phyloP scores from a whole-genome alignment of 768 basidiomycete genomes.

The Coprinopsis marcescibilis region DNA sequence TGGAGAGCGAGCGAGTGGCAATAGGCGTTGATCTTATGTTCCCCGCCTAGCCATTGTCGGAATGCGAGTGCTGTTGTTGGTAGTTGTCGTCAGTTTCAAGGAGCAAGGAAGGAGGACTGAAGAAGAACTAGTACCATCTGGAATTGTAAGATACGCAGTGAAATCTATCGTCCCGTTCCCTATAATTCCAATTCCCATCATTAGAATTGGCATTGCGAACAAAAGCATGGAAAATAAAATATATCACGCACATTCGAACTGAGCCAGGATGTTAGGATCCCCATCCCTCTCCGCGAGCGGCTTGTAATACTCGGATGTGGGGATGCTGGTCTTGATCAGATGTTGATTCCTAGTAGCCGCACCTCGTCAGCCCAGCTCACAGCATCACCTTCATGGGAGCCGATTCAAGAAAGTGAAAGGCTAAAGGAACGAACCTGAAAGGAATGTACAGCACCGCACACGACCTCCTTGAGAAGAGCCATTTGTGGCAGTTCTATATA shows the following conservation, averaged over 20 bases:
- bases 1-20: slow-evolving; percentile 61
- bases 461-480: slow-evolving; percentile 67
- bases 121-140: slow-evolving; percentile 37
- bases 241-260: slow-evolving; percentile 40
- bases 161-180: slow-evolving; percentile 64
- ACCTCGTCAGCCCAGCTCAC: background rate
- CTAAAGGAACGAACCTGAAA: slow-evolving; percentile 28
- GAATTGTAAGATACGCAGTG: slow-evolving; percentile 47
- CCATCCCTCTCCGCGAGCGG: slow-evolving; percentile 35
- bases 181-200: slow-evolving; percentile 19
- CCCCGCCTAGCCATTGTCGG: slow-evolving; percentile 69
- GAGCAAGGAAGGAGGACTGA: background rate
- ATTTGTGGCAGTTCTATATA: slow-evolving; percentile 76
- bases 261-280: slow-evolving; percentile 39
- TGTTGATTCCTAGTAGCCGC: slow-evolving; percentile 51
- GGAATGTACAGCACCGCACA: slow-evolving; percentile 75
- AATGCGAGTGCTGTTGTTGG: slow-evolving; percentile 56
- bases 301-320: slow-evolving; percentile 48
- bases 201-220: background rate
- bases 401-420: slow-evolving; percentile 3
- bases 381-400: no score
- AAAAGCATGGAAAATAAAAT: background rate
- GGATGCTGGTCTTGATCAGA: slow-evolving; percentile 52
- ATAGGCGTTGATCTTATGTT: slow-evolving; percentile 63
- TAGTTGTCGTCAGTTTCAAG: background rate